Base-by-base conservation (phyloP, 2,329 filamentous ascomycete species). In the Fusarium gaditjirri region DNA sequence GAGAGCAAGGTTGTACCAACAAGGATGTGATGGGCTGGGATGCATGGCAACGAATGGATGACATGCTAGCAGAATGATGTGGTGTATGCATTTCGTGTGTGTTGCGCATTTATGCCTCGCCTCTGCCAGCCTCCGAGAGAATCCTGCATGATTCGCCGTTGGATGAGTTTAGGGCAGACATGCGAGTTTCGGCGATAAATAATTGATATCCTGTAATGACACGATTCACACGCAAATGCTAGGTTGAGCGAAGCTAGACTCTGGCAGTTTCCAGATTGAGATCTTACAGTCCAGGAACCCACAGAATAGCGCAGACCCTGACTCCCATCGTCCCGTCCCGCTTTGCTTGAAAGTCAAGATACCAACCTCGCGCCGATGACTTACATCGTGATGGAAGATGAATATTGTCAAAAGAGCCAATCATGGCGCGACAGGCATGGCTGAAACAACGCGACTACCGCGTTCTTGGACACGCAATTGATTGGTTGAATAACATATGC, bases 381-480 rank as follows among this genome's bases (percentile, higher is more conserved):
- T 61, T 41, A 56, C 50, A 57, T 60, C 36, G 27, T 41, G 57
- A 46, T 61, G 52, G 65, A 49, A 62, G 64, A 57, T 23, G 47
- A 66, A 36, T 38, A 23, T 29, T 46, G 41, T 41, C 21, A 44
- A 52, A 57, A 42, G 33, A 62, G 35, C 71, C 71, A 65, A 73
- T 73, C 58, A 54, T 47, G n/a, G 66, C 71, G 71, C 71, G 71
- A 64, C 49, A 41, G 65, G 29, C 29, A 55, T 29, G 23, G 61
- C 65, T 62, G 70, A 65, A 70, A 72, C 69, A 63, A 73, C 75
- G 75, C 75, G 75, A 70, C 63, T 75, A 65, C 62, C 75, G 75
- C 72, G 75, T 77, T 68, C 53, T 54, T 63, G 53, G 39, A 49
- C 73, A 72, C 70, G 68, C 29, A 39, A 52, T 35, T 63, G 64